phyloP scores from a whole-genome alignment of 257 asterid species.

The Schizonepeta tenuifolia region DNA sequence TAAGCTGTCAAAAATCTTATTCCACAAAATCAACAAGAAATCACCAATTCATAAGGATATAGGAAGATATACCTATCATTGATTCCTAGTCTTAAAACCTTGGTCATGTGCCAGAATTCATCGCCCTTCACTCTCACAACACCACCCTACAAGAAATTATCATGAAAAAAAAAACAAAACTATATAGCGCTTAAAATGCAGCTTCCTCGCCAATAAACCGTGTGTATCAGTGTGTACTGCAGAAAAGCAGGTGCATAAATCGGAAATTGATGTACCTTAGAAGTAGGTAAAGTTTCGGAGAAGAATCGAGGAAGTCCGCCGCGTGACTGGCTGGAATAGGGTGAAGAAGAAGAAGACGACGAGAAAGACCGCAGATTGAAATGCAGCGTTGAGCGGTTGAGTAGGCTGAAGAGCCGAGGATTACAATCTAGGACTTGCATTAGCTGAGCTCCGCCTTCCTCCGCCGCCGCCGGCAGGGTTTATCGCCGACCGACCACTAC shows the following conservation, averaged over 20 bases:
- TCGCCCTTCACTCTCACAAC: conserved; percentile 84
- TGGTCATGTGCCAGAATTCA: conserved; percentile 96
- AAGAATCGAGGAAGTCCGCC: conserved; percentile 96
- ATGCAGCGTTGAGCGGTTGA: conserved; percentile 36
- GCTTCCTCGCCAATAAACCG: conserved; percentile 18
- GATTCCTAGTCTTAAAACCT: conserved; percentile 70
- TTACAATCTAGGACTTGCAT: conserved; percentile 44
- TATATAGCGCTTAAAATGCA: conserved; percentile 36
- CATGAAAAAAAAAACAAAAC: background rate
- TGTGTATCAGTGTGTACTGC: background rate
- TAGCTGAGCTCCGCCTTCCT: conserved; percentile 29
- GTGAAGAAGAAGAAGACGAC: conserved; percentile 46
- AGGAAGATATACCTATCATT: conserved; percentile 68
- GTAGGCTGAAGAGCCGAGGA: conserved; percentile 36
- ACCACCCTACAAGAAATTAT: conserved; percentile 63
- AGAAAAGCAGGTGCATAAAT: background rate
- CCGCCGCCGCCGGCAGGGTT: conserved; percentile 33
- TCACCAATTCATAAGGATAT: conserved; percentile 1
- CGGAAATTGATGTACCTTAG: conserved; percentile 44
- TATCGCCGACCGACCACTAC: conserved; percentile 39
- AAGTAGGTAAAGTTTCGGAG: conserved; percentile 69
- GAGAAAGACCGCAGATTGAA: conserved; percentile 55
- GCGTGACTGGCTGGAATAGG: conserved; percentile 77
- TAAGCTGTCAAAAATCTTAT: conserved; percentile 1
- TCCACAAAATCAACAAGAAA: conserved; percentile 13